These are phyloP conservation scores for Nepenthes gracilis DNA, from an alignment of 148 eudicot species.

Conservation along the genomic window DNA sequence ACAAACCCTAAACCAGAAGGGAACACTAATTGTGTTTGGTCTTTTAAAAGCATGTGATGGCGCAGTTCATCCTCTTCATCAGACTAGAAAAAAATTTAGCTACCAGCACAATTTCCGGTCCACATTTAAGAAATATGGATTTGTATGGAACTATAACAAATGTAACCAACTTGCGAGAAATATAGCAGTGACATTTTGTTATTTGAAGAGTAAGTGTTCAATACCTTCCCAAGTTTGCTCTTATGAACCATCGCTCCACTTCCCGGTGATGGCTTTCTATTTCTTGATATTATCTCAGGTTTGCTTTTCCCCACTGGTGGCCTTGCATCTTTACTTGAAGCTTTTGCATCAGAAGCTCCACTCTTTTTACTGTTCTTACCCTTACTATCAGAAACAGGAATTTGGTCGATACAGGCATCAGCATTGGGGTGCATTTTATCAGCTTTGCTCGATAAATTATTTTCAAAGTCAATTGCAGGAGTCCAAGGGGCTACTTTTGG, in stretches of 20 bases:
- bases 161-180: no score
- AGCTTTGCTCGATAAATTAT: slow-evolving; percentile 15
- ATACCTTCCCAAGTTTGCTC: slow-evolving; percentile 55
- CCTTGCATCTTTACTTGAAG: slow-evolving; percentile 28
- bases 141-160: no score
- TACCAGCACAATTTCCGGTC: neutral
- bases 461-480: slow-evolving; percentile 52
- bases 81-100: neutral
- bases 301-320: slow-evolving; percentile 39
- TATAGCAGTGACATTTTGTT: no score
- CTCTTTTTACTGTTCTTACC: slow-evolving; percentile 14
- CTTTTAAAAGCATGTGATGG: neutral
- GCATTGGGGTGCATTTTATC: slow-evolving; percentile 13
- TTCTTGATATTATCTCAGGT: slow-evolving; percentile 36
- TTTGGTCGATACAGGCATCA: slow-evolving; percentile 18
- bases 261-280: slow-evolving; percentile 27
- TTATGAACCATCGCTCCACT: slow-evolving; percentile 34
- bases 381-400: slow-evolving; percentile 21
- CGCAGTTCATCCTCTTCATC: neutral
- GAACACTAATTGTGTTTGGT: neutral
- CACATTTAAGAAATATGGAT: no score
- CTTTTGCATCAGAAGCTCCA: slow-evolving; percentile 26
- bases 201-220: slow-evolving; percentile 2
- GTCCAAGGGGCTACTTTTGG: slow-evolving; percentile 40
- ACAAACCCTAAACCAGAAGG: no score